Evolutionary conservation across 2,329 filamentous ascomycete species (phyloP), one percentile per base, ranked within the genome.

Genomic region (Fusarium decemcellulare): DNA sequence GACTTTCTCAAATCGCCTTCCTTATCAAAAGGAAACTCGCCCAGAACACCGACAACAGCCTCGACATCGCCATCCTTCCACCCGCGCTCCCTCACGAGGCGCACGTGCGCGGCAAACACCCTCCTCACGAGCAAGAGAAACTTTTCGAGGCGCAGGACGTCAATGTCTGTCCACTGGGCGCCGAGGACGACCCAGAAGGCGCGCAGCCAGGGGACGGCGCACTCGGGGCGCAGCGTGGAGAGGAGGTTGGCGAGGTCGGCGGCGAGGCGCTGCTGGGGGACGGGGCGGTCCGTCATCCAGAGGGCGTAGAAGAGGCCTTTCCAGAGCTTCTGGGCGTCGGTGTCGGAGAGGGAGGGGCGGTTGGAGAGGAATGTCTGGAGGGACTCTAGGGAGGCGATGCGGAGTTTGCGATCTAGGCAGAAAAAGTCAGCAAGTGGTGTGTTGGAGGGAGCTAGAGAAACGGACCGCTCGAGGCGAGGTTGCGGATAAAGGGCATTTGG

Each of bases 251-350:
- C 92, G 59, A 98, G 91, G 67, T 95, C 91, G 71, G 86, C 83
- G 72, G 93, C 92, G 47, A 98, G 91, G 44, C 88, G 88, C 84
- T 97, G 94, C 84, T 98, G 95, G 4, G 93, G 91, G n/a, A 91
- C 83, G 11, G 94, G 91, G 50, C 94, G 93, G 85, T 98, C 95
- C 80, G 92, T 94, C 91, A 97, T 96, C 92, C 94, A 98, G 76
- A 96, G 89, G 76, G 91, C 92, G 86, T 94, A 98, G 85, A 96
- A 98, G 18, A 98, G 88, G 6, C 94, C 95, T 78, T 97, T 97
- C 94, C 94, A 97, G 70, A 98, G 88, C 83, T 97, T 97, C 65
- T 95, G 85, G 52, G 93, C 85, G 70, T 97, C 94, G 71, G 92
- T 80, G 42, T 88, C 83, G 16, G 88, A 83, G 65, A 98, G 88